These are phyloP conservation scores for Eimeria sp. DNA, from an alignment of 169 alveolate genomes.

Conservation along the genomic window DNA sequence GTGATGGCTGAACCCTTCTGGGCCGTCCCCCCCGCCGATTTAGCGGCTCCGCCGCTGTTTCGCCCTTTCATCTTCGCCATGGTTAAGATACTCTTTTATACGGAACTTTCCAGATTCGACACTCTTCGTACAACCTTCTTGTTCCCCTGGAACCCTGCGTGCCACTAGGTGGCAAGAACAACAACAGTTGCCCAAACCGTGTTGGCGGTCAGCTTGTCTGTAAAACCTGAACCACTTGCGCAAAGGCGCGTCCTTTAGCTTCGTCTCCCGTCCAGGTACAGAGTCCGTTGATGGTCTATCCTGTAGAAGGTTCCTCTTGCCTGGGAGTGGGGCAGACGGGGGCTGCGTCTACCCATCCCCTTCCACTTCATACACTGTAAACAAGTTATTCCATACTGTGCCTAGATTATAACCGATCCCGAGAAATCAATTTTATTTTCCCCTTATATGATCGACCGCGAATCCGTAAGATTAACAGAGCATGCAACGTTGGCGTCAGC, in stretches of 20 bases:
- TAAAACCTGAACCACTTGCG: neutral
- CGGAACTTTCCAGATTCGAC: neutral
- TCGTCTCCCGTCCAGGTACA: neutral
- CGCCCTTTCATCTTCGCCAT: conserved; percentile 38
- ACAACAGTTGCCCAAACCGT: neutral
- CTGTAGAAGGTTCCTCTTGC: neutral
- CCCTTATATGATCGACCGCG: neutral
- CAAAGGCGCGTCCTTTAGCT: neutral
- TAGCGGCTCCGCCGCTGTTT: conserved; percentile 44
- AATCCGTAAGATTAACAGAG: conserved; percentile 1
- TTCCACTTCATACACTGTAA: neutral
- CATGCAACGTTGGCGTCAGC: neutral
- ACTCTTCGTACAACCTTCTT: neutral
- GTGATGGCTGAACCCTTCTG: conserved; percentile 5
- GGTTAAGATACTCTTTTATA: neutral
- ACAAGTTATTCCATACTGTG: neutral
- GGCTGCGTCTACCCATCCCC: neutral
- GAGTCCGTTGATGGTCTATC: neutral
- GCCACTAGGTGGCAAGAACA: neutral
- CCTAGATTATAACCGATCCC: neutral
- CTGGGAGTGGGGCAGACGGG: neutral
- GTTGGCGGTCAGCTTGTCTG: neutral
- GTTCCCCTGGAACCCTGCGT: neutral
- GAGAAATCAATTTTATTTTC: neutral
- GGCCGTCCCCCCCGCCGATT: neutral